Evolutionary conservation across 2,329 filamentous ascomycete genomes (phyloP), one percentile per base, ranked within the genome.

Genomic region (Geosmithia flava): DNA sequence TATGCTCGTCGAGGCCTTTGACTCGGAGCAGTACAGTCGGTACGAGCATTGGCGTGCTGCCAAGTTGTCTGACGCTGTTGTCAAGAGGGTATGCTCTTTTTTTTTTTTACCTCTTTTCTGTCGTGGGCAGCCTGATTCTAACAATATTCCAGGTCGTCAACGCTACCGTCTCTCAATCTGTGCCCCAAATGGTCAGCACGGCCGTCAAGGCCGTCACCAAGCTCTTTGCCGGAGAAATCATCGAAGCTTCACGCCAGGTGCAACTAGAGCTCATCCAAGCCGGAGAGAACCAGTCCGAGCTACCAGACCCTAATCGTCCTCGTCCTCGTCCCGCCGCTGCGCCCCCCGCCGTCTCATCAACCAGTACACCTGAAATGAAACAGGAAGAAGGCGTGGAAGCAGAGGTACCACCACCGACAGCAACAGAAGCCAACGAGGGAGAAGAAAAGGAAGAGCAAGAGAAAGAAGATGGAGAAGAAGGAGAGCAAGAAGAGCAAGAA

Each of bases 201-300:
- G 82, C 83, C n/a, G 83, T 90, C 58, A 82, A 81, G 45, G 80
- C 82, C 0, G 84, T 87, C 19, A 80, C 83, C 45, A 91, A 91
- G 64, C 73, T 87, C 51, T 89, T 87, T 60, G 76, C 85, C 3
- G 85, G 84, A 47, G 82, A 88, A 52, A 72, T 91, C 45, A 83
- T 90, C 52, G 85, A 88, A 60, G 69, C 74, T 45, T 85, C 86
- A 10, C 75, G 84, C 47, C 74, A 76, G 42, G 76, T 89, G 11
- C 85, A 89, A 59, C 72, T 73, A 50, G 83, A 90, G 63, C 87
- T 83, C 83, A 69, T 83, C 30, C 68, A 71, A 1, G 72, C 75
- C 6, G 74, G 70, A 50, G 80, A 82, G 60, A 70, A 71, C 49
- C 78, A 82, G 54, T 71, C 69, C 10, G 76, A 78, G 8, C 57